phyloP scores from a whole-genome alignment of 495 filamentous ascomycete species.

The Massariosphaeria phaeospora region DNA sequence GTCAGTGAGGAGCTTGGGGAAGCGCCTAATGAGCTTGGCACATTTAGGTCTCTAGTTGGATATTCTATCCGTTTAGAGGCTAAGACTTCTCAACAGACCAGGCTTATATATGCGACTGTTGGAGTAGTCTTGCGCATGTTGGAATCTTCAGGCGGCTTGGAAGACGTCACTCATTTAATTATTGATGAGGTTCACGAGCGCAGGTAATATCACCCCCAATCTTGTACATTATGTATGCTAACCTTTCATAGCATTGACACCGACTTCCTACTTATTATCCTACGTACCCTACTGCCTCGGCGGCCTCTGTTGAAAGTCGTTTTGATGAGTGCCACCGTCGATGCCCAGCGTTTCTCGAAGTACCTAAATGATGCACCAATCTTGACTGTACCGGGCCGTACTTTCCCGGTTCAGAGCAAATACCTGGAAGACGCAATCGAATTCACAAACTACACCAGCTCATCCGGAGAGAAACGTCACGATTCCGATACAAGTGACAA shows the following conservation, averaged over 20 bases:
- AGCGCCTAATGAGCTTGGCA: constrained; percentile 72
- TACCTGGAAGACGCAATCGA: constrained; percentile 92
- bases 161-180: constrained; percentile 85
- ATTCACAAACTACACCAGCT: constrained; percentile 47
- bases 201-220: constrained; percentile 32
- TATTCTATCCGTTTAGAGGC: constrained; percentile 91
- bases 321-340: constrained; percentile 94
- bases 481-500: constrained; percentile 44
- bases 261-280: constrained; percentile 86
- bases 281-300: constrained; percentile 69
- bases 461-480: constrained; percentile 1
- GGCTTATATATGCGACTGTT: constrained; percentile 77
- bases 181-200: constrained; percentile 95
- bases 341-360: constrained; percentile 82
- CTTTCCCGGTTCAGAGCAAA: constrained; percentile 81
- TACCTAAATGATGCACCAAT: constrained; percentile 83
- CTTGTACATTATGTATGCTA: background rate
- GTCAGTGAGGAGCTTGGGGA: constrained; percentile 95
- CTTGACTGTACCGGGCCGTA: constrained; percentile 82
- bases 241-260: constrained; percentile 65
- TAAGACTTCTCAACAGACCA: constrained; percentile 70
- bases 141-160: constrained; percentile 75
- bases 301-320: constrained; percentile 75
- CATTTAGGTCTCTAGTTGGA: constrained; percentile 74
- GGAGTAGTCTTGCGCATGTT: constrained; percentile 97